Conservation (phyloP, 2,329 filamentous ascomycete species). For the Fusarium newnesense region DNA sequence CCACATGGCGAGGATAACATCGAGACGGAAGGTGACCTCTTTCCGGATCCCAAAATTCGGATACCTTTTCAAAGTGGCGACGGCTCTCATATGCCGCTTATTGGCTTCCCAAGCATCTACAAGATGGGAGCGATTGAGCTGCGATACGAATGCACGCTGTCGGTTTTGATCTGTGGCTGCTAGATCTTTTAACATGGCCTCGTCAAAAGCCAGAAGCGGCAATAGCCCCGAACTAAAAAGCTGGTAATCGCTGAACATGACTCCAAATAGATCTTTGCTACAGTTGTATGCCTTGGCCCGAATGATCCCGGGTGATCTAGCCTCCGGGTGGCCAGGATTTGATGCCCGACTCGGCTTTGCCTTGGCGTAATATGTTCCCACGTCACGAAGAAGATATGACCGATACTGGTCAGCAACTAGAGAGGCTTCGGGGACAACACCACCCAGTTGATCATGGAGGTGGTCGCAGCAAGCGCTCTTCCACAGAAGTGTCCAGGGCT, state of each 20-base stretch:
- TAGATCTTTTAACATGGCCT: slow-evolving; percentile 2
- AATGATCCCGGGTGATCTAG: neutral
- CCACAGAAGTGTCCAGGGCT: slow-evolving; percentile 1
- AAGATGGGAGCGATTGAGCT: neutral
- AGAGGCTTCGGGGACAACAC: neutral
- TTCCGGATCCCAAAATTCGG: neutral
- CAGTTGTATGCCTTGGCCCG: neutral
- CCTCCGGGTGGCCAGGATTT: neutral
- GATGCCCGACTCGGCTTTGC: neutral
- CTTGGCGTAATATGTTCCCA: neutral
- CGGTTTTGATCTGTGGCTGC: neutral
- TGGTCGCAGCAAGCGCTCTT: neutral
- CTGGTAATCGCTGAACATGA: slow-evolving; percentile 11
- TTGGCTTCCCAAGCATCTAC: slow-evolving; percentile 3
- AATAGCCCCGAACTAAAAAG: neutral
- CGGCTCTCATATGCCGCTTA: slow-evolving; percentile 2
- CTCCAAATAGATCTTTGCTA: neutral
- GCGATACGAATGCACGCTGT: neutral
- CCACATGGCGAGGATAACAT: neutral
- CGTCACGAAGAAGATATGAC: neutral
- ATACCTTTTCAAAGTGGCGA: neutral
- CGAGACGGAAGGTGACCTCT: neutral
- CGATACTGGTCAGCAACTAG: neutral
- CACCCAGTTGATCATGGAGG: neutral
- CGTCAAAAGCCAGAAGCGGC: slow-evolving; percentile 1